Evolutionary conservation across 306 rosid species (phyloP).

Genomic region (Lablab purpureus): DNA sequence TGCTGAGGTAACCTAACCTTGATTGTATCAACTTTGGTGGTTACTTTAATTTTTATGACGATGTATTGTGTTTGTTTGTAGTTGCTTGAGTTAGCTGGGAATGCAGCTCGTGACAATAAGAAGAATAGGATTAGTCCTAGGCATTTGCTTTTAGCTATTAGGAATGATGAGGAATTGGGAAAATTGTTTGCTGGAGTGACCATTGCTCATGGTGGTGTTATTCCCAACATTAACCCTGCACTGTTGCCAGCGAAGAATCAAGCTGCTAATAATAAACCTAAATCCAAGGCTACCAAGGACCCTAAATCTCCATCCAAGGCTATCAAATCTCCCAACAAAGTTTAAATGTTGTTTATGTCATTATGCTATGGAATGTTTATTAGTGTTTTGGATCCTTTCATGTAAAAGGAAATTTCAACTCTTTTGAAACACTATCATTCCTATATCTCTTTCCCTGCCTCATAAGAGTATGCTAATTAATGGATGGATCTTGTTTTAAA

Average conservation of each 20-base stretch:
- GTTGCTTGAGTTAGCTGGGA: constrained; percentile 93
- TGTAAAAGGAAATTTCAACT: not conserved
- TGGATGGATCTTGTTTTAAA: too few relatives aligned
- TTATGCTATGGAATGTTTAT: constrained; percentile 50
- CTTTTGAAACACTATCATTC: not conserved
- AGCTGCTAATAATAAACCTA: too few relatives aligned
- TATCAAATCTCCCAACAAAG: constrained; percentile 83
- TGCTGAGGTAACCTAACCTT: too few relatives aligned
- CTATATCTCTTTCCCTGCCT: not conserved
- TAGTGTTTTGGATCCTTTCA: constrained; percentile 6
- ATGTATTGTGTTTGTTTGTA: too few relatives aligned
- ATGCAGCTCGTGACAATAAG: too few relatives aligned
- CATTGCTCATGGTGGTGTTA: constrained; percentile 91
- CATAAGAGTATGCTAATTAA: too few relatives aligned
- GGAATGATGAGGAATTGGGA: constrained; percentile 87
- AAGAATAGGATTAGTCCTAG: constrained; percentile 80
- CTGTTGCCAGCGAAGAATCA: constrained; percentile 74
- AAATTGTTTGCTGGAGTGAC: constrained; percentile 86
- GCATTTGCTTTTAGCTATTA: constrained; percentile 76
- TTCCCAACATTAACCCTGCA: constrained; percentile 82
- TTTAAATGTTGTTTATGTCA: constrained; percentile 9
- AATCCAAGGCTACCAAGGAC: constrained; percentile 53
- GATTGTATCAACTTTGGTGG: too few relatives aligned
- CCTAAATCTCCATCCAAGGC: constrained; percentile 73
- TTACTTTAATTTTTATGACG: too few relatives aligned